Evolutionary conservation across 2,329 filamentous ascomycete genomes (phyloP).

Genomic region (Arthrobotrys sphaeroides): DNA sequence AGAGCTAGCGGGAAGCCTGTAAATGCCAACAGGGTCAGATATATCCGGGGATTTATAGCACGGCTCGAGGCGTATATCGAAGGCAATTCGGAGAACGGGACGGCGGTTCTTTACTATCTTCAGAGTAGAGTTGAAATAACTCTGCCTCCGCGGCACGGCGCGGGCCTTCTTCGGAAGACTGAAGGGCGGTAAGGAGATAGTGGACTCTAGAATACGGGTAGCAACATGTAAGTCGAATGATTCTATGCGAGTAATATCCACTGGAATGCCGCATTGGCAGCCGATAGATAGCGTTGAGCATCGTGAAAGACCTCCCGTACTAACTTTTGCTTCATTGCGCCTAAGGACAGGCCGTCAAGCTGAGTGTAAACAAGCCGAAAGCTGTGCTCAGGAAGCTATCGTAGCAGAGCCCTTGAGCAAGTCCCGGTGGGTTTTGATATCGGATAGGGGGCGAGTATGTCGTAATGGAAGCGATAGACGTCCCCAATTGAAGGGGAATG

Average conservation of each 20-base stretch:
- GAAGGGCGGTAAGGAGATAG: slow-evolving; percentile 85
- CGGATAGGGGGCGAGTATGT: background rate
- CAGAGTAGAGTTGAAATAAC: slow-evolving; percentile 74
- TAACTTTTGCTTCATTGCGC: slow-evolving; percentile 47
- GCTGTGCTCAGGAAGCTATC: slow-evolving; percentile 7
- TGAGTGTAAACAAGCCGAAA: background rate
- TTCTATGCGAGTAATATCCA: background rate
- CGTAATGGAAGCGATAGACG: background rate
- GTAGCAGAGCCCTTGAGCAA: background rate
- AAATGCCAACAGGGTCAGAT: background rate
- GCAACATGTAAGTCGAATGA: background rate
- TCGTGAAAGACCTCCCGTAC: background rate
- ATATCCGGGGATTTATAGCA: background rate
- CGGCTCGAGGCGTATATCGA: slow-evolving; percentile 63
- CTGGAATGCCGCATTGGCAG: background rate
- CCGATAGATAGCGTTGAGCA: background rate
- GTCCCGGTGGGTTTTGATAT: background rate
- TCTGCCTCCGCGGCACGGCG: slow-evolving; percentile 88
- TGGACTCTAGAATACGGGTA: slow-evolving; percentile 67
- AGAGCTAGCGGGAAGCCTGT: slow-evolving; percentile 80
- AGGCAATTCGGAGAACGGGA: slow-evolving; percentile 38
- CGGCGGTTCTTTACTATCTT: slow-evolving; percentile 61
- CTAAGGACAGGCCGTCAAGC: background rate
- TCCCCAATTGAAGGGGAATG: slow-evolving; percentile 30
- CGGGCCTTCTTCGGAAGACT: slow-evolving; percentile 76